These are phyloP conservation scores for Polymyxa betae DNA, from an alignment of 208 protist species.

Conservation along the genomic window DNA sequence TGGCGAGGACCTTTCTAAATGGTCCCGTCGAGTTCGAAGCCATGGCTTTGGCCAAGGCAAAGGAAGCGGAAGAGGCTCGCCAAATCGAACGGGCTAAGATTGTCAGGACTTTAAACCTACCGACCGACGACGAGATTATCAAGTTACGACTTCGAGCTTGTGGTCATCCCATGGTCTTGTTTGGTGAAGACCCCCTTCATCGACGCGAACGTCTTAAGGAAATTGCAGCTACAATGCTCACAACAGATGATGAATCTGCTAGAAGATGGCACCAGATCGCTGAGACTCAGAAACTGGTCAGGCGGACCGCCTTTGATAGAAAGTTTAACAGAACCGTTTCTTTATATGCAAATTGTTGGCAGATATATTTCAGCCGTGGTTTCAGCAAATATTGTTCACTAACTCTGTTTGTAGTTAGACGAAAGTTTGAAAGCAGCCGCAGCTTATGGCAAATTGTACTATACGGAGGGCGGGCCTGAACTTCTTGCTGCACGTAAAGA, in stretches of 20 bases:
- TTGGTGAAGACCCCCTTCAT: slow-evolving; percentile 56
- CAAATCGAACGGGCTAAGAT: background rate
- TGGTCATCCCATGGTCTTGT: slow-evolving; percentile 54
- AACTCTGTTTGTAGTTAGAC: too few species aligned
- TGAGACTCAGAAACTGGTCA: slow-evolving; percentile 33
- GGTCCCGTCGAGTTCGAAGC: background rate
- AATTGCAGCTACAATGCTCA: background rate
- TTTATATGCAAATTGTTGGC: background rate
- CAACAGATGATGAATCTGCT: background rate
- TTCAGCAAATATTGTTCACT: too few species aligned
- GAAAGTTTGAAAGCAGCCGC: background rate
- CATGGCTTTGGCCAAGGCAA: background rate
- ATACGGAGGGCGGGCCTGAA: background rate
- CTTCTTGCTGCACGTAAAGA: background rate
- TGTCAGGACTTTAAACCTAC: slow-evolving; percentile 52
- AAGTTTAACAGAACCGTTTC: background rate
- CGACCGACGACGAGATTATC: slow-evolving; percentile 58
- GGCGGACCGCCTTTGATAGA: background rate
- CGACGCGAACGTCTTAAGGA: slow-evolving; percentile 53
- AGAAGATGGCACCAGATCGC: slow-evolving; percentile 12
- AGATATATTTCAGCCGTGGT: background rate
- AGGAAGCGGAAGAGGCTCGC: background rate
- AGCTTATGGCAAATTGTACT: background rate
- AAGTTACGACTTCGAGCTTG: slow-evolving; percentile 11
- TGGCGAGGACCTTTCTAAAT: too few species aligned